phyloP scores from a whole-genome alignment of 805 yeast species.

The Kluyveromyces dobzhanskii region DNA sequence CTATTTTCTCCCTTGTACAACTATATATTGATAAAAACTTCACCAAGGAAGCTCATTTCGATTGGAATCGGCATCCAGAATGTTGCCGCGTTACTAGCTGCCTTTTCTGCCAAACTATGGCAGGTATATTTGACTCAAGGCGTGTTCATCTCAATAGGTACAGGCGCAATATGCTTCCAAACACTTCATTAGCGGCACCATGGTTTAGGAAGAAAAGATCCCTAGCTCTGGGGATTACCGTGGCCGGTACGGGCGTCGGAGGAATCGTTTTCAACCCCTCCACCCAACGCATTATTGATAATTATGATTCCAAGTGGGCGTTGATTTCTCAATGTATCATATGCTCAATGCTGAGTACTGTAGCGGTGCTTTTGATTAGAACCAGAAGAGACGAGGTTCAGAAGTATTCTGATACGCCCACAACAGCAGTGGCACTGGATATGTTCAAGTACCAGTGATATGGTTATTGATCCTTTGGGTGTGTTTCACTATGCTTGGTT shows the following conservation, averaged over 20 bases:
- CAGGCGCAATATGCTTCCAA: constrained; percentile 43
- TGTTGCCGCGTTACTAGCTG: constrained; percentile 42
- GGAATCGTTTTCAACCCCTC: constrained; percentile 36
- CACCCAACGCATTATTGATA: constrained; percentile 29
- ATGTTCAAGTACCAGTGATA: neutral
- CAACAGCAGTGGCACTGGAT: too few relatives aligned
- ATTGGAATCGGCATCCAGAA: constrained; percentile 42
- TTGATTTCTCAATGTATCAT: constrained; percentile 29
- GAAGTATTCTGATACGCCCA: neutral
- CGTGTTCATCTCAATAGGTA: constrained; percentile 42
- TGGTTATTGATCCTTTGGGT: constrained; percentile 36
- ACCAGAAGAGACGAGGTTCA: constrained; percentile 30
- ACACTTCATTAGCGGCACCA: constrained; percentile 42
- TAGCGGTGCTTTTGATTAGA: constrained; percentile 24
- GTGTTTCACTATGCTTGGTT: constrained; percentile 48
- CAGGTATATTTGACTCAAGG: constrained; percentile 52
- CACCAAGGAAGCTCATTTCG: constrained; percentile 33
- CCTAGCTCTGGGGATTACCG: constrained; percentile 33
- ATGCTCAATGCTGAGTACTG: constrained; percentile 28
- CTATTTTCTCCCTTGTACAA: constrained; percentile 41
- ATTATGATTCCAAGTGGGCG: constrained; percentile 28
- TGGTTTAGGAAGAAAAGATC: constrained; percentile 45
- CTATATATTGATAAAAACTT: constrained; percentile 36
- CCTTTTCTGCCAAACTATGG: constrained; percentile 45
- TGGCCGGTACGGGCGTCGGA: constrained; percentile 37